Conservation (phyloP, 345 rosid species). For the Tarenaya hassleriana region DNA sequence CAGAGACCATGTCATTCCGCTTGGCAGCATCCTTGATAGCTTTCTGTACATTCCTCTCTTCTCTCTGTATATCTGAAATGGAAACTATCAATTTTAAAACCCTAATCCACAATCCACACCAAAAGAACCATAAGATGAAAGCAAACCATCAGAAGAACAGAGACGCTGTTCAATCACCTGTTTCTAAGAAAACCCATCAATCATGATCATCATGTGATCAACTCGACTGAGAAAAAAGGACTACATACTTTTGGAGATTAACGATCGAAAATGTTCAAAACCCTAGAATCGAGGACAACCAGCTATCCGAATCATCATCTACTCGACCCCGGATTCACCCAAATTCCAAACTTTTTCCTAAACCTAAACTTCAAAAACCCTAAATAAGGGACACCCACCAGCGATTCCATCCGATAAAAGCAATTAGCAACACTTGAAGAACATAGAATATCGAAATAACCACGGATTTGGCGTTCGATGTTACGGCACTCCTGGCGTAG, state of each 20-base stretch:
- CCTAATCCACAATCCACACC: constrained; percentile 10
- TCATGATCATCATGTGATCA: neutral
- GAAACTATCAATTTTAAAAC: neutral
- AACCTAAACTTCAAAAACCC: too few relatives aligned
- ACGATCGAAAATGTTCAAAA: neutral
- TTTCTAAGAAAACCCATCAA: neutral
- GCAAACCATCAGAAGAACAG: neutral
- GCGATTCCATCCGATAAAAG: too few relatives aligned
- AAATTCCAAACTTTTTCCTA: too few relatives aligned
- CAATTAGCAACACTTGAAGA: too few relatives aligned
- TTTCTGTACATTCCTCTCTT: constrained; percentile 78
- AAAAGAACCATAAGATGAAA: neutral
- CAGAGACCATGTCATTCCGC: constrained; percentile 84
- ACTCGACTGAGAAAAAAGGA: neutral
- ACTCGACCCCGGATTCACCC: too few relatives aligned
- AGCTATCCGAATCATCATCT: too few relatives aligned
- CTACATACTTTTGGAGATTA: neutral
- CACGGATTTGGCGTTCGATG: constrained; percentile 91
- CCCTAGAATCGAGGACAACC: too few relatives aligned
- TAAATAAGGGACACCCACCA: too few relatives aligned
- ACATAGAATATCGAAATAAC: constrained; percentile 11
- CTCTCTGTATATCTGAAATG: constrained; percentile 74
- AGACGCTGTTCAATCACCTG: neutral
- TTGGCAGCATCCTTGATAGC: constrained; percentile 89
- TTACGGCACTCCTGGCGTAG: constrained; percentile 90